A percentile compares a stretch with the other conserved stretches of the same genome.
These are phyloP conservation scores for Selenicereus undatus DNA, from an alignment of 148 eudicot species.

Conservation along the genomic window DNA sequence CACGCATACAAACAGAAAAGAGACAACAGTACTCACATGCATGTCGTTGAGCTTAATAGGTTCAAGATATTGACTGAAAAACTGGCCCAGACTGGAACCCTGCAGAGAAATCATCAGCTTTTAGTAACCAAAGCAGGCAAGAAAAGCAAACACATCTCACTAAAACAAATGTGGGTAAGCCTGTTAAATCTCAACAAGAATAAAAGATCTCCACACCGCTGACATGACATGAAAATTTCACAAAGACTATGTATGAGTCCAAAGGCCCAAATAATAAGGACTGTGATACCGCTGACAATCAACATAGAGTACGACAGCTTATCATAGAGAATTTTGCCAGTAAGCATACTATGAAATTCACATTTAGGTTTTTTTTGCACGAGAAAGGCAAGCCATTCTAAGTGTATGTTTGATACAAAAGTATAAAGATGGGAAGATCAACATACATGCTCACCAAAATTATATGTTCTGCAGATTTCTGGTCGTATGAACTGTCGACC, in stretches of 20 bases:
- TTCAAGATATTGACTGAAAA: constrained; percentile 85
- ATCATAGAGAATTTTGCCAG: not conserved
- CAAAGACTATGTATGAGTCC: not conserved
- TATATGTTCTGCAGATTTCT: constrained; percentile 97
- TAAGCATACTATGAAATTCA: not conserved
- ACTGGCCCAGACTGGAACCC: constrained; percentile 98
- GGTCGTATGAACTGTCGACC: constrained; percentile 95
- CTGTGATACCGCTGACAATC: not conserved
- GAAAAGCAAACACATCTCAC: not conserved
- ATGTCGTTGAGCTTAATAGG: constrained; percentile 94
- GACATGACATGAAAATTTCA: not conserved
- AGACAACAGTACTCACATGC: constrained; percentile 41
- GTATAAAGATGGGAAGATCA: constrained; percentile 4
- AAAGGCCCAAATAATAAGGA: not conserved
- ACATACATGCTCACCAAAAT: constrained; percentile 98
- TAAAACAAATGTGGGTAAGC: not conserved
- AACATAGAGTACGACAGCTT: not conserved
- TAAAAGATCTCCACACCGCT: not conserved
- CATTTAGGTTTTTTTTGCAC: not conserved
- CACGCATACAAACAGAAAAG: not conserved
- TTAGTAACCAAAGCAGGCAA: not conserved
- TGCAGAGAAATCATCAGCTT: constrained; percentile 24
- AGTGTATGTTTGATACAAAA: not conserved
- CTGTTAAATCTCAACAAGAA: not conserved
- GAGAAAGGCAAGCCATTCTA: not conserved